Percentiles rank a stretch among this genome's conserved stretches.
Conservation (phyloP, 2,329 filamentous ascomycete genomes). For the Colletotrichum coccodes region DNA sequence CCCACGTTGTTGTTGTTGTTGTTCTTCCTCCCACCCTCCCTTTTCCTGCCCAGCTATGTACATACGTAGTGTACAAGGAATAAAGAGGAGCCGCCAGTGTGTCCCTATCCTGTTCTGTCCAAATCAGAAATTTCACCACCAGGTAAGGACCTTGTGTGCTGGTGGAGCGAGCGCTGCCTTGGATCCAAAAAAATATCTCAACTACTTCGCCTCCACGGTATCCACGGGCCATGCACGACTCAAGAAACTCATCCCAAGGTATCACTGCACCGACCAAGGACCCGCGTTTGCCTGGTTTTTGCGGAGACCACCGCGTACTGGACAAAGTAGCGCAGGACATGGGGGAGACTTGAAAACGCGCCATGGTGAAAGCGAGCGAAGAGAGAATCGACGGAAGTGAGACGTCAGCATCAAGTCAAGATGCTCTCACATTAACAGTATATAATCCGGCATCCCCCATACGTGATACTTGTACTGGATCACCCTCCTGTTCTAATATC, state of each 20-base stretch:
- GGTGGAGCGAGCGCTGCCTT: slow-evolving; percentile 21
- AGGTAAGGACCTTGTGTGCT: slow-evolving; percentile 25
- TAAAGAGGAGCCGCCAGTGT: neutral
- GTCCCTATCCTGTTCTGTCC: slow-evolving; percentile 12
- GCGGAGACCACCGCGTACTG: slow-evolving; percentile 26
- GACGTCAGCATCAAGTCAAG: slow-evolving; percentile 32
- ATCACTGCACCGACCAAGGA: slow-evolving; percentile 17
- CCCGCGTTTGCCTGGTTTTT: slow-evolving; percentile 35
- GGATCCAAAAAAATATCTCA: slow-evolving; percentile 33
- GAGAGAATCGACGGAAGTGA: neutral
- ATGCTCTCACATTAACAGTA: slow-evolving; percentile 21
- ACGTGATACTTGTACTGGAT: neutral
- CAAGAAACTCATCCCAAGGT: slow-evolving; percentile 32
- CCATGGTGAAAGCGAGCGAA: neutral
- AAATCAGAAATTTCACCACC: slow-evolving; percentile 15
- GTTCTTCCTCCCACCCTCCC: neutral
- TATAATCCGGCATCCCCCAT: slow-evolving; percentile 13
- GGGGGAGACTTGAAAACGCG: neutral
- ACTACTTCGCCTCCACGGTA: slow-evolving; percentile 33
- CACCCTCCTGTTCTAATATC: neutral
- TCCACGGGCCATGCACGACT: slow-evolving; percentile 32
- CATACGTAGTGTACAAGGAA: neutral
- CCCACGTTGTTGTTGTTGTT: neutral
- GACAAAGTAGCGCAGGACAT: slow-evolving; percentile 2
- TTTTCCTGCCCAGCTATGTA: neutral